Evolutionary conservation across 192 early-diverging fungal genomes (phyloP), one percentile per base, ranked within the genome.

Genomic region (Coemansia sp.): DNA sequence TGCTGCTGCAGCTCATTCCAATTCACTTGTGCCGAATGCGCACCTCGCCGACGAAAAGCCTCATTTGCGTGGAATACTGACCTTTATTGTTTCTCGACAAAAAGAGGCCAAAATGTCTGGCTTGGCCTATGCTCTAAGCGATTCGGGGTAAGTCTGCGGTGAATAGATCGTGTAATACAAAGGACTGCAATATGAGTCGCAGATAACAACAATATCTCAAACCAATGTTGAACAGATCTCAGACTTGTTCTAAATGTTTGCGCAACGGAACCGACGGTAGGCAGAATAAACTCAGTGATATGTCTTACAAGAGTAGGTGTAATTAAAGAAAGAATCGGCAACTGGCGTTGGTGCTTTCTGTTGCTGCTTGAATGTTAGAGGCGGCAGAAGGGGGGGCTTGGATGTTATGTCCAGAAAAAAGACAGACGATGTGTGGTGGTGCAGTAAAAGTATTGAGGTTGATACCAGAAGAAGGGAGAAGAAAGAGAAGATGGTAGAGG

Each of bases 401-500:
- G 21, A 1, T 5, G 49, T 22, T 22, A 52, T 22, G 19, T 19
- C 49, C 49, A 52, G 49, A 9, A 52, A 52, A 32, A 21, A 10
- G 19, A 22, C 49, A 52, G 11, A 22, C 22, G 8, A 22, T 52
- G 22, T 52, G 22, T 52, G 19, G 49, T 26, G 49, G 49, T 52
- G 19, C 49, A 52, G 49, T 52, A 52, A 21, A 21, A 52, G 49
- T 52, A 52, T 52, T 52, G 49, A 26, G 18, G 19, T 52, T 52
- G 49, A 52, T 52, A 52, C 49, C 49, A 52, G 21, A 52, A 52
- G 47, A 22, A 22, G 22, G 49, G 47, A 49, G 47, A 49, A 52
- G 32, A 32, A 32, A 32, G 32, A 32, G 32, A 32, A 52, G 21
- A 48, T 52, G 49, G 49, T 52, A 52, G 49, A 52, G 18, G 49